phyloP scores from a whole-genome alignment of 192 early-diverging fungal genomes.

The Backusella tarrabulga region DNA sequence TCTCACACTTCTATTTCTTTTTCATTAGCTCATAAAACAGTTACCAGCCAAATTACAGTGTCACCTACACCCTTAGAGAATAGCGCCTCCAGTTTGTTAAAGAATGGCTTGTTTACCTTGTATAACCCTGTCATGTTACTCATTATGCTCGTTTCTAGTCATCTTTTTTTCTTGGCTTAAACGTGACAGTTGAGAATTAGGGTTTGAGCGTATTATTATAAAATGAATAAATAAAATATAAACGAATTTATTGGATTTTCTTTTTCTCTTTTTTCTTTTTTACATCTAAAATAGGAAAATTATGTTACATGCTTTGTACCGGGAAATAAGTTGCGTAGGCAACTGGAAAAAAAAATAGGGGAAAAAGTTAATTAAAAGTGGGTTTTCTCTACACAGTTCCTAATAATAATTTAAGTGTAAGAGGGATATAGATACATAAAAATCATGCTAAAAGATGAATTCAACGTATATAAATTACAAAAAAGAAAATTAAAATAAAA shows the following conservation, averaged over 20 bases:
- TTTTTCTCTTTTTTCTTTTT: neutral
- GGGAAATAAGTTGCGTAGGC: neutral
- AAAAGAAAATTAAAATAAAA: neutral
- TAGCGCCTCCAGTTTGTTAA: neutral
- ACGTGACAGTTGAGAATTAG: neutral
- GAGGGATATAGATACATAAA: neutral
- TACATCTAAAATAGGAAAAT: neutral
- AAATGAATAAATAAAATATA: neutral
- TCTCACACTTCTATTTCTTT: neutral
- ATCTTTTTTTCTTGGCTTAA: neutral
- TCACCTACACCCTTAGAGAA: neutral
- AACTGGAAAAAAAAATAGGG: neutral
- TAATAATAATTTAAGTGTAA: neutral
- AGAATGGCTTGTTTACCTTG: neutral
- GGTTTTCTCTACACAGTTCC: neutral
- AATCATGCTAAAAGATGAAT: neutral
- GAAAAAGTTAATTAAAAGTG: neutral
- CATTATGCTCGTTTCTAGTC: neutral
- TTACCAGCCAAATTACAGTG: constrained; percentile 5
- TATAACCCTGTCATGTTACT: neutral
- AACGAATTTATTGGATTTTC: no score
- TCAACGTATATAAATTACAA: constrained; percentile 5
- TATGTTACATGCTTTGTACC: neutral
- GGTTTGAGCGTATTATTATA: neutral
- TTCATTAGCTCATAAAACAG: constrained; percentile 5